Percentiles rank a stretch among this genome's conserved stretches.
phyloP scores from a whole-genome alignment of 768 basidiomycete species.

The Galerina marginata region DNA sequence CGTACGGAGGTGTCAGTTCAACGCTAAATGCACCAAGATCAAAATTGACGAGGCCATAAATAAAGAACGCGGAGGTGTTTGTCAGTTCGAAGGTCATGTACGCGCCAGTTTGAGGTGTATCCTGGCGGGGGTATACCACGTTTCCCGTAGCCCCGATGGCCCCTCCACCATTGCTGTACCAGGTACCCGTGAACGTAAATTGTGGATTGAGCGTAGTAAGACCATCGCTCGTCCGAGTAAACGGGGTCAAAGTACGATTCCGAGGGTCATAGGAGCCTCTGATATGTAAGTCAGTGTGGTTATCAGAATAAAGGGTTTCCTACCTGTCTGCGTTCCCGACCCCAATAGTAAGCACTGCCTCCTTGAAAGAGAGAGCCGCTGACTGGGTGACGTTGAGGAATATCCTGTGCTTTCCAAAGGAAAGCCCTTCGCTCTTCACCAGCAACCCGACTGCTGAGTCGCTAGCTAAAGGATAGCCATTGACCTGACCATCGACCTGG shows the following conservation, averaged over 20 bases:
- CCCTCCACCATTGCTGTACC: background rate
- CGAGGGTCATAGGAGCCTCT: background rate
- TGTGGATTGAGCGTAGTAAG: background rate
- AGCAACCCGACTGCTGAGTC: background rate
- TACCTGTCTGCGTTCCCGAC: background rate
- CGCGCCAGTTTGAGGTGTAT: conserved; percentile 5
- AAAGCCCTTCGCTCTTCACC: background rate
- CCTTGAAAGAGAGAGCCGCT: background rate
- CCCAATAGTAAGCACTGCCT: background rate
- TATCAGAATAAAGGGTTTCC: background rate
- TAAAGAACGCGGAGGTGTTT: conserved; percentile 15
- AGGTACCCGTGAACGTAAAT: conserved; percentile 5
- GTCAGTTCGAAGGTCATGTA: conserved; percentile 11
- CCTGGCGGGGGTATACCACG: conserved; percentile 6
- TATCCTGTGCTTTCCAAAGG: background rate
- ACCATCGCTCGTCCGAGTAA: background rate
- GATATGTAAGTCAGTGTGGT: background rate
- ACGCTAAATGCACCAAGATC: conserved; percentile 10
- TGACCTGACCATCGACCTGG: background rate
- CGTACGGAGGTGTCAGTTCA: conserved; percentile 10
- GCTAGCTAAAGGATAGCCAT: background rate
- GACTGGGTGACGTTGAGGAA: conserved; percentile 5
- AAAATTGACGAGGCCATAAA: conserved; percentile 14
- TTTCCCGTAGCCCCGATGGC: background rate
- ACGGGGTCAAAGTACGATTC: background rate